Base-by-base conservation (phyloP, 2,329 filamentous ascomycete genomes). In the Pseudogymnoascus sp. region DNA sequence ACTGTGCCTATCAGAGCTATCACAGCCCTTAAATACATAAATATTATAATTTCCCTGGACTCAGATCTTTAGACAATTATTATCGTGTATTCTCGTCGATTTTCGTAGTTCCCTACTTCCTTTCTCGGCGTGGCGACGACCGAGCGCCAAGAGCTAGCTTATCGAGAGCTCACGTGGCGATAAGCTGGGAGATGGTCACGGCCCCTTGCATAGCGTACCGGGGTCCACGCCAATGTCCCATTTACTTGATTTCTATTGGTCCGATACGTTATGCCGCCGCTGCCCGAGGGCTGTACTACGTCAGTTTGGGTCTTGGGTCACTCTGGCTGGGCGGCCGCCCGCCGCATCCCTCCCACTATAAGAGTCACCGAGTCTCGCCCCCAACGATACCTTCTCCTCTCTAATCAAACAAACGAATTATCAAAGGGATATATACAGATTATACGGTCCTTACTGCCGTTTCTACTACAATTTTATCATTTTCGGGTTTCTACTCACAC, bases 281-380 rank as follows among this genome's bases (percentile, higher is more conserved):
- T 55, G 49, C 29, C 49, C 29, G 49, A 8, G 45, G 23, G n/a
- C 49, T 55, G 29, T 55, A 6, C 49, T 55, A 55, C 29, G 49
- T 55, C 49, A 55, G 49, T 14, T 55, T 55, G 26, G 45, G n/a
- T 29, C 23, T 26, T 55, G 26, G 45, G 26, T 52, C n/a, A 33
- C 26, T 19, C 8, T 31, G 43, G 43, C 26, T 45, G 26, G 5
- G 7, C 29, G 26, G 29, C 29, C 23, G 23, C 45, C 45, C 26
- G 45, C 49, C 29, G 49, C 26, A 21, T 33, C 29, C 16, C n/a
- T 26, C 10, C 29, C 11, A 55, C 29, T 55, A 55, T 55, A 55
- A 55, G 49, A 55, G 49, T 55, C 49, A 55, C 45, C 45, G 45
- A 33, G 49, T 45, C 3, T 55, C 49, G 49, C 29, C 49, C 29